Conservation (phyloP, 2,329 filamentous ascomycete genomes). For the Ophiostoma sp. region DNA sequence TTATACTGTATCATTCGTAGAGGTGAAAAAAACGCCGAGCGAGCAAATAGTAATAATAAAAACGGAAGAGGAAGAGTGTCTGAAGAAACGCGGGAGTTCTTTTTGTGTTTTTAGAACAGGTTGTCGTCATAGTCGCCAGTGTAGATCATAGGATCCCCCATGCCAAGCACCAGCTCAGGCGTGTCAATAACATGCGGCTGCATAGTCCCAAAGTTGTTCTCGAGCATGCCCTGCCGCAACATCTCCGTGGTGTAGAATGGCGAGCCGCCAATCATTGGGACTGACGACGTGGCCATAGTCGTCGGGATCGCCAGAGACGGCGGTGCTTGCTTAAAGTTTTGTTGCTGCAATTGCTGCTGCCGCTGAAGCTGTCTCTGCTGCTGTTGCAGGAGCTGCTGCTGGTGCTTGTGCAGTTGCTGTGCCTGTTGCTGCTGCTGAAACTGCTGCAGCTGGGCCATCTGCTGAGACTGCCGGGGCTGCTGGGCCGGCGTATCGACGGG, state of each 20-base stretch:
- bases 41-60: neutral
- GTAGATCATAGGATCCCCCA: conserved; percentile 61
- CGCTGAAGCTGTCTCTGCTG: conserved; percentile 8
- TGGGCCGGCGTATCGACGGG: conserved; percentile 46
- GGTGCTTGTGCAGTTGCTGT: conserved; percentile 7
- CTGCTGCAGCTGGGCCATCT: conserved; percentile 14
- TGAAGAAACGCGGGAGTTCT: neutral
- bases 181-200: conserved; percentile 57
- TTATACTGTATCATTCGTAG: conserved; percentile 7
- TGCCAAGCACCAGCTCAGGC: conserved; percentile 57
- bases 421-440: conserved; percentile 16
- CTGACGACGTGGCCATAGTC: conserved; percentile 2
- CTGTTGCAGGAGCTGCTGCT: conserved; percentile 5
- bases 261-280: conserved; percentile 22
- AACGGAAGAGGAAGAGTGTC: too few relatives aligned
- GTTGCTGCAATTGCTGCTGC: conserved; percentile 7
- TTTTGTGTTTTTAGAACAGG: conserved; percentile 32
- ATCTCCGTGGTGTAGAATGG: conserved; percentile 47
- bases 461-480: conserved; percentile 32
- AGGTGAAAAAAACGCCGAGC: neutral
- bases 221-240: conserved; percentile 52
- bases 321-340: conserved; percentile 12
- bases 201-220: conserved; percentile 55
- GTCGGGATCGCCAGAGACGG: conserved; percentile 17
- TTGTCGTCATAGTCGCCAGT: conserved; percentile 51